These are phyloP conservation scores for Beauveria varroae DNA, from an alignment of 2,329 filamentous ascomycete species.

Conservation along the genomic window DNA sequence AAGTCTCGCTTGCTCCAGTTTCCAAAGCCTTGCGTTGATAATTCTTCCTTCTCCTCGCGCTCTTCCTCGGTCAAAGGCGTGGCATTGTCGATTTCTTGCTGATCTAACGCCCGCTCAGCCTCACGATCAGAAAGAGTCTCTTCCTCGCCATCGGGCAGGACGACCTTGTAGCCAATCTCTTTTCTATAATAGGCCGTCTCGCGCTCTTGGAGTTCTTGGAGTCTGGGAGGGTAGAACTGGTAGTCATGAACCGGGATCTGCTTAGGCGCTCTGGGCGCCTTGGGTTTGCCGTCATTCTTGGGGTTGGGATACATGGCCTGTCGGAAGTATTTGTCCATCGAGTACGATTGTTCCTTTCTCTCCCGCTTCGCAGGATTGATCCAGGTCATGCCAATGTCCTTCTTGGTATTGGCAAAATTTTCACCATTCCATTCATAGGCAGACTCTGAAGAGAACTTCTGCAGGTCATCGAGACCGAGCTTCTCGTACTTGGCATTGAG, in stretches of 20 bases:
- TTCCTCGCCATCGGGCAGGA: conserved; percentile 79
- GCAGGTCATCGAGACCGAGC: conserved; percentile 89
- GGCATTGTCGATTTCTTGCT: conserved; percentile 89
- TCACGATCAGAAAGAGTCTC: conserved; percentile 81
- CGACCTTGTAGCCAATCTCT: conserved; percentile 91
- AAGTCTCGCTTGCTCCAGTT: conserved; percentile 98
- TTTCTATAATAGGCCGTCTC: conserved; percentile 95
- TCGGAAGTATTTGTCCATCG: conserved; percentile 97
- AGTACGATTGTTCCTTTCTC: conserved; percentile 95
- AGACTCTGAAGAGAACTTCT: conserved; percentile 95
- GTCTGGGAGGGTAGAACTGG: conserved; percentile 83
- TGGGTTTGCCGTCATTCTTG: conserved; percentile 84
- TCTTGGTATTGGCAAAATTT: conserved; percentile 86
- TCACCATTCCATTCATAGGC: conserved; percentile 99
- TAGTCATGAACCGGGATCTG: conserved; percentile 91
- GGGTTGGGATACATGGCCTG: conserved; percentile 73
- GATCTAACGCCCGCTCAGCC: conserved; percentile 78
- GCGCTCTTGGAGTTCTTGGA: conserved; percentile 86
- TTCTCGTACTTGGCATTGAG: conserved; percentile 94
- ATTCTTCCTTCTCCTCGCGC: conserved; percentile 72
- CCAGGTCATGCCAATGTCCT: conserved; percentile 89
- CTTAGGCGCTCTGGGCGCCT: conserved; percentile 90
- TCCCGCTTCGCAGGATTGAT: conserved; percentile 98
- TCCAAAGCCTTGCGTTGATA: conserved; percentile 79
- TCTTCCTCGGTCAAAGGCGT: conserved; percentile 84